phyloP scores from a whole-genome alignment of 2,329 filamentous ascomycete species.

The Colletotrichum sidae region DNA sequence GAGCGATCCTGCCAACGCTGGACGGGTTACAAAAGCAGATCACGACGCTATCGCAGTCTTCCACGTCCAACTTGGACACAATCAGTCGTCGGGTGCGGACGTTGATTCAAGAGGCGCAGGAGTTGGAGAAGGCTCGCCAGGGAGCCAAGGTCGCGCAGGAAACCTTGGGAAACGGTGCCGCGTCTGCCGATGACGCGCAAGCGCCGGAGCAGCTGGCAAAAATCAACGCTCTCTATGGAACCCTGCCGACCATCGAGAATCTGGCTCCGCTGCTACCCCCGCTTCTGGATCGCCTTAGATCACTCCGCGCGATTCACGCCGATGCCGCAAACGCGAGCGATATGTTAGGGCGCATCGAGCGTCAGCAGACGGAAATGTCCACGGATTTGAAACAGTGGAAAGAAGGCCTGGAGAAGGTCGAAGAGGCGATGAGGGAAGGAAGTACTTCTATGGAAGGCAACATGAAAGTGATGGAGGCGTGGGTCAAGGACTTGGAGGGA shows the following conservation, averaged over 20 bases:
- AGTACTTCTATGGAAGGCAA: slow-evolving; percentile 81
- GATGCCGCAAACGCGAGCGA: slow-evolving; percentile 86
- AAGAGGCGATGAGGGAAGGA: slow-evolving; percentile 77
- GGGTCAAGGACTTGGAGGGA: slow-evolving; percentile 88
- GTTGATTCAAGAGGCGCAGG: slow-evolving; percentile 79
- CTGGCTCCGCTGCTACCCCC: slow-evolving; percentile 87
- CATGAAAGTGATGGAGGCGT: slow-evolving; percentile 85
- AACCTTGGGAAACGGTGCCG: slow-evolving; percentile 61
- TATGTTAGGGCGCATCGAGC: slow-evolving; percentile 81
- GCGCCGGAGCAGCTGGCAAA: slow-evolving; percentile 82
- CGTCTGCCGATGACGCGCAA: slow-evolving; percentile 54
- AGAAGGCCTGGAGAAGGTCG: slow-evolving; percentile 82
- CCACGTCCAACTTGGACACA: slow-evolving; percentile 77
- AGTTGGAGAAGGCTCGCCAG: slow-evolving; percentile 73
- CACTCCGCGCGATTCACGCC: slow-evolving; percentile 84
- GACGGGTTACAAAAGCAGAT: slow-evolving; percentile 86
- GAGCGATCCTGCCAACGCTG: slow-evolving; percentile 84
- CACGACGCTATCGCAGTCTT: slow-evolving; percentile 77
- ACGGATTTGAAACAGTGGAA: slow-evolving; percentile 88
- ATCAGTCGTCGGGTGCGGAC: slow-evolving; percentile 77
- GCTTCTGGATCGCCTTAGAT: slow-evolving; percentile 86
- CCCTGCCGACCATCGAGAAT: slow-evolving; percentile 87
- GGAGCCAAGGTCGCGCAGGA: slow-evolving; percentile 73
- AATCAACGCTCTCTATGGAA: slow-evolving; percentile 91
- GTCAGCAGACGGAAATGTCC: slow-evolving; percentile 83